Evolutionary conservation across 108 stramenopile genomes (phyloP), one percentile per base, ranked within the genome.

Genomic region (Cyclostephanos tholiformis): DNA sequence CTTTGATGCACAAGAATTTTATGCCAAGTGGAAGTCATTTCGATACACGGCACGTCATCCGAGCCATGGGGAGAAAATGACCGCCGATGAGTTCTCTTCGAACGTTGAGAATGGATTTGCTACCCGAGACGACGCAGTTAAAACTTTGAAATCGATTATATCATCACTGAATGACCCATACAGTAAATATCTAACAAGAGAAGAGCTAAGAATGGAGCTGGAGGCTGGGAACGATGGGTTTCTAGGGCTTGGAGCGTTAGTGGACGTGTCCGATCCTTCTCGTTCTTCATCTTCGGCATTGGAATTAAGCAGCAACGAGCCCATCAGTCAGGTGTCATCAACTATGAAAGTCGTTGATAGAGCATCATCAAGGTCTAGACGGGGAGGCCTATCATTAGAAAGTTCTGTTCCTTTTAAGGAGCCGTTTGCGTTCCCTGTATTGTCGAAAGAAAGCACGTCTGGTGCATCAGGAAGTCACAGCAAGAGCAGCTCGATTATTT

Each of bases 121-220:
- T 17, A 83, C 73, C 1, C 77, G 93, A 53, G 82, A 87, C 10
- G 85, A 78, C 65, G 72, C 87, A 14, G 88, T 89, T 1, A 74
- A 87, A 25, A 75, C 79, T 14, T 46, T 94, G 53, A 82, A 87
- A 59, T 89, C 82, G 77, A 67, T 94, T 10, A 83, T 91, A n/a
- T 63, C 73, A 0, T 63, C 82, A 27, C 74, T 91, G 39, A 51
- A 87, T 72, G 93, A 94, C 79, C 93, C 90, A 20, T 94, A 86
- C 73, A 81, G 79, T 60, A 85, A 87, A 50, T 94, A 94, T 67
- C 63, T 94, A 57, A 94, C 93, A 12, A 64, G 87, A 52, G 93
- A 91, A 71, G 87, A 94, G 63, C 63, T 94, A 16, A 53, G 35
- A 17, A 49, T 82, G 7, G 93, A 94, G 71, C 66, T 91, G 13